Evolutionary conservation across 2,329 filamentous ascomycete genomes (phyloP).

Genomic region (Colletotrichum sp.): DNA sequence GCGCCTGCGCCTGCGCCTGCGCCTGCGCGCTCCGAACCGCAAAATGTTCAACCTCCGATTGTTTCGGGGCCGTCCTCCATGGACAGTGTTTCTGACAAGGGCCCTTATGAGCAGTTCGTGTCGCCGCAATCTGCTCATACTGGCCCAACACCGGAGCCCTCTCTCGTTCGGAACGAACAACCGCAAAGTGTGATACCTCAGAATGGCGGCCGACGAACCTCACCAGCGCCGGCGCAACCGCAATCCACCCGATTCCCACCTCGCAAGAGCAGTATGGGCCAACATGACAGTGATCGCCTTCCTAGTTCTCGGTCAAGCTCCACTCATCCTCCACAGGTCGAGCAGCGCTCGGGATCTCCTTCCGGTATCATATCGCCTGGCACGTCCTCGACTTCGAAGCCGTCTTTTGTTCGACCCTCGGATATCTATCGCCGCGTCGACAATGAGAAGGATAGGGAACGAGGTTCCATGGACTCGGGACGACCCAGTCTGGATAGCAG

Average conservation of each 20-base stretch:
- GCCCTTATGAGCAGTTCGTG: constrained; percentile 22
- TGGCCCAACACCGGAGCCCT: constrained; percentile 2
- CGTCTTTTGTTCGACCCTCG: constrained; percentile 73
- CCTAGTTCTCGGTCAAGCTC: constrained; percentile 34
- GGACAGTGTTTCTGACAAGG: constrained; percentile 15
- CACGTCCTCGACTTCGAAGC: constrained; percentile 55
- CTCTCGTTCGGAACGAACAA: constrained; percentile 6
- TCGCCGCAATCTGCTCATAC: constrained; percentile 22
- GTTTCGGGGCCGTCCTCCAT: constrained; percentile 5
- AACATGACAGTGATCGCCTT: constrained; percentile 37
- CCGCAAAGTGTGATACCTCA: constrained; percentile 12
- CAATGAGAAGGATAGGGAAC: constrained; percentile 65
- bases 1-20: neutral
- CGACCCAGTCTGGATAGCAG: constrained; percentile 62
- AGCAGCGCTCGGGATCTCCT: constrained; percentile 45
- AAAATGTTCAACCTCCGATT: neutral
- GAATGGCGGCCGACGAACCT: neutral
- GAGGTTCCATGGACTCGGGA: constrained; percentile 61
- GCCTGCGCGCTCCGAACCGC: neutral
- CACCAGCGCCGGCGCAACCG: constrained; percentile 22
- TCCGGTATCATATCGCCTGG: constrained; percentile 34
- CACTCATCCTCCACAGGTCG: constrained; percentile 34
- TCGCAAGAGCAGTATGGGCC: constrained; percentile 66
- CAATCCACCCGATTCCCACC: constrained; percentile 56
- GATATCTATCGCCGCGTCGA: constrained; percentile 79